These are phyloP conservation scores for Geotrichum restrictum DNA, from an alignment of 1,139 yeast species.

Conservation along the genomic window DNA sequence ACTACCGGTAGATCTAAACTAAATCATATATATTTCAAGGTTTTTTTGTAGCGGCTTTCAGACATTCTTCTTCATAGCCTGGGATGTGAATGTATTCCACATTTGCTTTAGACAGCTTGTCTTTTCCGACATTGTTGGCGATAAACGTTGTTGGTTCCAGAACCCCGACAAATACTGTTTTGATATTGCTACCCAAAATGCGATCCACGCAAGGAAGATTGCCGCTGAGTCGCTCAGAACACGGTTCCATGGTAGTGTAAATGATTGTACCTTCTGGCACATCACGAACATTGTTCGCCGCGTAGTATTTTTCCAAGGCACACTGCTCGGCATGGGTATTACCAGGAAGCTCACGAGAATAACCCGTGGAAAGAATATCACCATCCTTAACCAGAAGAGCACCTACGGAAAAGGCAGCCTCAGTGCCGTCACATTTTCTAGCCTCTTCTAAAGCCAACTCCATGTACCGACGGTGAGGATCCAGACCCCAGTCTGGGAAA, in stretches of 20 bases:
- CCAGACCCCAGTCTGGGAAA: slow-evolving; percentile 83
- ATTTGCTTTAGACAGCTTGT: slow-evolving; percentile 51
- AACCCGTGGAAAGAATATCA: slow-evolving; percentile 69
- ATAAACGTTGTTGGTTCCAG: slow-evolving; percentile 88
- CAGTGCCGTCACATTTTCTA: slow-evolving; percentile 72
- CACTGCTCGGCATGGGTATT: slow-evolving; percentile 98
- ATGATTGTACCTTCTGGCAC: slow-evolving; percentile 77
- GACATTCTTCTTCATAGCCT: slow-evolving; percentile 73
- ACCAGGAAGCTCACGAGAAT: slow-evolving; percentile 86
- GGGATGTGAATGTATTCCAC: slow-evolving; percentile 76
- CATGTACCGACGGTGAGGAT: slow-evolving; percentile 52
- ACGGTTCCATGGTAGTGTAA: slow-evolving; percentile 98
- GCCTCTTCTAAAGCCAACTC: slow-evolving; percentile 72
- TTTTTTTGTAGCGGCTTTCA: slow-evolving; percentile 61
- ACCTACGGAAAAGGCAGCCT: slow-evolving; percentile 90
- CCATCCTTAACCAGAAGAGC: slow-evolving; percentile 74
- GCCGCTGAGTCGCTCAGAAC: slow-evolving; percentile 85
- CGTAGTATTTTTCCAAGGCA: slow-evolving; percentile 73
- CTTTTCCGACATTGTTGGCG: slow-evolving; percentile 62
- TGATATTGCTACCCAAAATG: slow-evolving; percentile 56
- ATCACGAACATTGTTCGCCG: slow-evolving; percentile 38
- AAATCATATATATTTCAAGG: too few species aligned
- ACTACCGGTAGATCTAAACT: too few species aligned
- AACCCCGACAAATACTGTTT: slow-evolving; percentile 85
- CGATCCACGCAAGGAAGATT: slow-evolving; percentile 85